These are phyloP conservation scores for Xerocomellus intermedius DNA, from an alignment of 768 basidiomycete species.

Conservation along the genomic window DNA sequence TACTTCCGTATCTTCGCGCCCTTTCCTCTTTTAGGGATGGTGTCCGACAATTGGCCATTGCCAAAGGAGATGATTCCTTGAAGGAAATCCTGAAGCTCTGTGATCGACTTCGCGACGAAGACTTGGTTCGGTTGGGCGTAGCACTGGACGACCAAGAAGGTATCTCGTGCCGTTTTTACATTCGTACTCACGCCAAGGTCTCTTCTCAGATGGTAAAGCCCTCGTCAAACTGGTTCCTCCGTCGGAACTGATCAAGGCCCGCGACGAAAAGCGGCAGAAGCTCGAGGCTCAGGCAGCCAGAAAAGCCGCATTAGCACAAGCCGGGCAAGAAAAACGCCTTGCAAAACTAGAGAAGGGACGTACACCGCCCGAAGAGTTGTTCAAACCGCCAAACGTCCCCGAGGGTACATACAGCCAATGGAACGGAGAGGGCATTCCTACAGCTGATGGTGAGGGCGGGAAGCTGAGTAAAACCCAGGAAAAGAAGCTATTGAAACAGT, in stretches of 20 bases:
- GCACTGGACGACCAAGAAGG: constrained; percentile 97
- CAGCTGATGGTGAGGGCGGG: constrained; percentile 80
- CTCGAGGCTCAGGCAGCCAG: constrained; percentile 74
- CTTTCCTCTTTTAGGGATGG: constrained; percentile 91
- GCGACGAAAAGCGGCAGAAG: constrained; percentile 84
- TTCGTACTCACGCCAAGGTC: not conserved
- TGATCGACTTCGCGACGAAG: constrained; percentile 86
- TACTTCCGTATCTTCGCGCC: constrained; percentile 86
- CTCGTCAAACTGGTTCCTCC: constrained; percentile 90
- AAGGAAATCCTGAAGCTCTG: constrained; percentile 84
- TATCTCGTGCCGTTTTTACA: constrained; percentile 26
- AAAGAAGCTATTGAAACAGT: constrained; percentile 79
- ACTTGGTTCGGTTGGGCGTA: constrained; percentile 91
- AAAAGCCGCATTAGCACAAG: constrained; percentile 69
- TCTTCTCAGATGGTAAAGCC: constrained; percentile 78
- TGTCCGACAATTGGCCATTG: constrained; percentile 79
- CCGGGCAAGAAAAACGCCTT: constrained; percentile 62
- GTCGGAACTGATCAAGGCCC: constrained; percentile 72
- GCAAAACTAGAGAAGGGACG: constrained; percentile 87
- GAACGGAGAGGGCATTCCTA: constrained; percentile 82
- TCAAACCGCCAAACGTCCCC: constrained; percentile 75
- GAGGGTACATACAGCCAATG: constrained; percentile 78
- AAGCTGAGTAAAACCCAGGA: constrained; percentile 77
- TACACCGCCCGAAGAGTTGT: constrained; percentile 70
- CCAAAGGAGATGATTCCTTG: constrained; percentile 58